Evolutionary conservation across 306 rosid genomes (phyloP).

Genomic region (Begonia loranthoides): DNA sequence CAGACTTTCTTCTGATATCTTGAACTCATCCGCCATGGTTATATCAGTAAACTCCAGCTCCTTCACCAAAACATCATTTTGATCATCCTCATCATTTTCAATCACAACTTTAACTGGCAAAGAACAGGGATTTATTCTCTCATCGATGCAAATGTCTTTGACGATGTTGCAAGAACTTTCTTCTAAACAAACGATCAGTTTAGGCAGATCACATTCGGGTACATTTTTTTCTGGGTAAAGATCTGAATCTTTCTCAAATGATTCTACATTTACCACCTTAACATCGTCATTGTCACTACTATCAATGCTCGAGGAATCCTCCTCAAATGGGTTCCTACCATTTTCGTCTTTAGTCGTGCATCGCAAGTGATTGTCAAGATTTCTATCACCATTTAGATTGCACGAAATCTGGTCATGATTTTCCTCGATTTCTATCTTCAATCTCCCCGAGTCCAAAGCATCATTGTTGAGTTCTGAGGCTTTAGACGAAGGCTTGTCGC

Average conservation of each 20-base stretch:
- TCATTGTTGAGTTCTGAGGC: slow-evolving; percentile 29
- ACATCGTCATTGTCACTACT: slow-evolving; percentile 2
- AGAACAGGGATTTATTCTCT: slow-evolving; percentile 28
- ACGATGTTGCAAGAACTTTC: slow-evolving; percentile 39
- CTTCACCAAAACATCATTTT: slow-evolving; percentile 2
- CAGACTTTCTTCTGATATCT: not conserved
- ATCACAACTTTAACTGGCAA: slow-evolving; percentile 31
- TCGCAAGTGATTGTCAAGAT: slow-evolving; percentile 3
- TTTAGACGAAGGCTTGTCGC: slow-evolving; percentile 22
- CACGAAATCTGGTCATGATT: slow-evolving; percentile 15
- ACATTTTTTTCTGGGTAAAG: slow-evolving; percentile 39
- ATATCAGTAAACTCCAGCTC: not conserved
- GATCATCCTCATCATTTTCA: slow-evolving; percentile 21
- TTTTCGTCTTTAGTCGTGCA: slow-evolving; percentile 1
- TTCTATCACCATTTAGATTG: slow-evolving; percentile 22
- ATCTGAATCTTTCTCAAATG: slow-evolving; percentile 20
- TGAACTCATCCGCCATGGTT: not conserved
- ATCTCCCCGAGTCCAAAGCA: slow-evolving; percentile 19
- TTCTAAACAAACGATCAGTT: slow-evolving; percentile 38
- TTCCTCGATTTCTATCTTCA: slow-evolving; percentile 18
- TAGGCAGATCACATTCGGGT: slow-evolving; percentile 47
- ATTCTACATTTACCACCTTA: slow-evolving; percentile 17
- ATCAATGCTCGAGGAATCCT: not conserved
- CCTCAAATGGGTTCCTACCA: not conserved
- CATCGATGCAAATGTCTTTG: slow-evolving; percentile 78